phyloP scores from a whole-genome alignment of 106 monocot species.

The Acanthochlamys bracteata region DNA sequence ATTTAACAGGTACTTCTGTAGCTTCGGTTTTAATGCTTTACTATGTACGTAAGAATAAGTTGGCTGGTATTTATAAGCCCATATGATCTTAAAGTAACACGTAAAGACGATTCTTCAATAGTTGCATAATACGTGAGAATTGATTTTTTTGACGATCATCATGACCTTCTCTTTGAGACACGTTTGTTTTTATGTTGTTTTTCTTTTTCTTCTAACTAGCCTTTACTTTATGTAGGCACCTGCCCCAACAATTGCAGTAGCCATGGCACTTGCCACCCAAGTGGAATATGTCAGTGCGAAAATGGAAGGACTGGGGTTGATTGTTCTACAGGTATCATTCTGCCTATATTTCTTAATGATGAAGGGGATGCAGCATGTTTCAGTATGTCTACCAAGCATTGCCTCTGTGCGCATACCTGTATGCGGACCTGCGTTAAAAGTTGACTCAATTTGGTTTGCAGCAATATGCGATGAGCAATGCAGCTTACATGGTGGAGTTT shows the following conservation, averaged over 20 bases:
- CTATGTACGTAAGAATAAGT: too few species aligned
- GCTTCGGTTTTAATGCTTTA: too few species aligned
- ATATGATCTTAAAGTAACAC: too few species aligned
- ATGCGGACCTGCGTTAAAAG: not conserved
- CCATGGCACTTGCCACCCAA: conserved; percentile 55
- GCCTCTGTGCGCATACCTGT: not conserved
- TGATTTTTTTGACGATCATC: too few species aligned
- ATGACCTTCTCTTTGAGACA: not conserved
- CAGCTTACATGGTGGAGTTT: conserved; percentile 96
- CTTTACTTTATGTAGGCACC: conserved; percentile 30
- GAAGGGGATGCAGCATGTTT: not conserved
- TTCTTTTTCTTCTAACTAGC: not conserved
- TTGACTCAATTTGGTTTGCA: conserved; percentile 15
- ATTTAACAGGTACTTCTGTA: too few species aligned
- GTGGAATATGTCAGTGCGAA: conserved; percentile 73
- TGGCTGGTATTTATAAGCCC: too few species aligned
- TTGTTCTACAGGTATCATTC: conserved; percentile 76
- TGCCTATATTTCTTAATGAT: not conserved
- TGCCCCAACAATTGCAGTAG: conserved; percentile 67
- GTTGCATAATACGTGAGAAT: too few species aligned
- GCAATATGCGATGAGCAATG: conserved; percentile 97
- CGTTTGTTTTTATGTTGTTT: not conserved
- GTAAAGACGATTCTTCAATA: too few species aligned
- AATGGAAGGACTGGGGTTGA: conserved; percentile 82
- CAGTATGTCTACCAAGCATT: not conserved